These are phyloP conservation scores for Chlamydomonas schloesseri DNA, from an alignment of 139 green algal species.

Conservation along the genomic window DNA sequence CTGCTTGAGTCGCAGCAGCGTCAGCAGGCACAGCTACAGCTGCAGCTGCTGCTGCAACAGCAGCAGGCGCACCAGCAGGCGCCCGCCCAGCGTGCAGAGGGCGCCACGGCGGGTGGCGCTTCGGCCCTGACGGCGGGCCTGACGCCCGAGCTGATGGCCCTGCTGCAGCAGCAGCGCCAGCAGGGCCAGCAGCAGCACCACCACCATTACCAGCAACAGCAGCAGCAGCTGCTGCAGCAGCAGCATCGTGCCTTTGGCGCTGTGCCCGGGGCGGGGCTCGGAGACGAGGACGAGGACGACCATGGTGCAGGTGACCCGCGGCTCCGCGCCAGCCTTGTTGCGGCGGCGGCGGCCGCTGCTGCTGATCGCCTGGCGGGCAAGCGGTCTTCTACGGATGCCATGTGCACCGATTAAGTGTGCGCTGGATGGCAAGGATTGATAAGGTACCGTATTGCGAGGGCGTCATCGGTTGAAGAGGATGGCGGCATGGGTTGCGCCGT, in stretches of 20 bases:
- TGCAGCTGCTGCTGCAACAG: neutral
- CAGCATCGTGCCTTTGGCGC: neutral
- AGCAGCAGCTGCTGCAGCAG: neutral
- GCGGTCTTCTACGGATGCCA: too few species aligned
- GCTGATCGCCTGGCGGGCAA: too few species aligned
- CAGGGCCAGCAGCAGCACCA: neutral
- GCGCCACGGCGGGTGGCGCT: too few species aligned
- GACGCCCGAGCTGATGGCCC: neutral
- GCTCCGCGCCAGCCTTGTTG: neutral
- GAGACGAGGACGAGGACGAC: too few species aligned
- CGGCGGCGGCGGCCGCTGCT: too few species aligned
- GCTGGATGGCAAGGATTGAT: too few species aligned
- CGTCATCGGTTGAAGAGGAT: too few species aligned
- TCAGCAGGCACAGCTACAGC: neutral
- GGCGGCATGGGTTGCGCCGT: too few species aligned
- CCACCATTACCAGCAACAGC: neutral
- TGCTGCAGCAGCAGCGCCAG: constrained; percentile 8
- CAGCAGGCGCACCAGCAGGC: neutral
- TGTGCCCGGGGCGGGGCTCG: neutral
- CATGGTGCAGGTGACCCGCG: too few species aligned
- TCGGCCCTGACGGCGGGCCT: neutral
- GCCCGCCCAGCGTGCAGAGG: neutral
- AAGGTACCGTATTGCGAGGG: too few species aligned
- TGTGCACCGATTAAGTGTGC: too few species aligned
- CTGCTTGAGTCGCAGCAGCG: neutral